Evolutionary conservation across 106 monocot species (phyloP), one percentile per base, ranked within the genome.

Genomic region (Gastrodia elata): DNA sequence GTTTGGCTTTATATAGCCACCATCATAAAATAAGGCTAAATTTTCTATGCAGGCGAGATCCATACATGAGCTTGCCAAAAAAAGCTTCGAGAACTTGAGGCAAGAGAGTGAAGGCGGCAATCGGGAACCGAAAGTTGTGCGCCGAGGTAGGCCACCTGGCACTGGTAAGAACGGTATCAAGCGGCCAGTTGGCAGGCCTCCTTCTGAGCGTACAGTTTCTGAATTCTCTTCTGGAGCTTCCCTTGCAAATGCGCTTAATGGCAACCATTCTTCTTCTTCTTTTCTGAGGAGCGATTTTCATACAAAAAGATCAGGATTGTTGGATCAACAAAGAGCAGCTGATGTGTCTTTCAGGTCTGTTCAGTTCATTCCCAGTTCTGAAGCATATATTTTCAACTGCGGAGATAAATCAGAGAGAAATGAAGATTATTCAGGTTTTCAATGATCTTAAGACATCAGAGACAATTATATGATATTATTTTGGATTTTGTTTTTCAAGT

Each of bases 61-160:
- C n/a, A 97, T 97, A 28, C 84, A 88, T 24, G 96, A 92, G 68
- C 89, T 92, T 76, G 85, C 96, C 6, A 97, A 81, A 70, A 97
- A 97, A 76, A 77, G 85, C 52, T 92, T 97, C 64, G 92, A 92
- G 74, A 97, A 88, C 74, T 83, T 97, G 67, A 85, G 96, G 67
- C 89, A 90, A 75, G 89, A 83, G 65, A 84, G 84, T 77, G 87
- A 81, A 44, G 87, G 82, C 33, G 77, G 87, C 75, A 86, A 91
- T 65, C 57, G 75, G 28, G 85, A 88, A 68, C 87, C 80, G 34
- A 93, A 88, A 75, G 55, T 75, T 78, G 65, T 78, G 8, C 67
- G 87, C 22, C 85, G 94, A 77, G 94, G 91, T 42, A 84, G 91
- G 59, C 94, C 94, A 39, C 91, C 91, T 7, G 83, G 52, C 70